phyloP scores from a whole-genome alignment of 495 filamentous ascomycete genomes.

The Acidomyces sp. region DNA sequence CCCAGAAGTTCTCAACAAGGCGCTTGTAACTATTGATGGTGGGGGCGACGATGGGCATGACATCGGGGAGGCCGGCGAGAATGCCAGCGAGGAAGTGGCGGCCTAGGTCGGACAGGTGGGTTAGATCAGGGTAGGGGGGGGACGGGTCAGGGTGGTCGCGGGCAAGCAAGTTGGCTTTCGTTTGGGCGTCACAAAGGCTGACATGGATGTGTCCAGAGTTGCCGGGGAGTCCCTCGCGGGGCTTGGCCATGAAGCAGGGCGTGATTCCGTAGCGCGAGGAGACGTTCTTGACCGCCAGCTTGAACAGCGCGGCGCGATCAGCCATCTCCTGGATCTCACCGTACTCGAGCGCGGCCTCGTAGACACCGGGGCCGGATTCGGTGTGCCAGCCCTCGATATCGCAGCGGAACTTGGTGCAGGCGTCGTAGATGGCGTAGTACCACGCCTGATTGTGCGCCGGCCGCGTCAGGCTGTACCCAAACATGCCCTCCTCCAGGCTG shows the following conservation, averaged over 20 bases:
- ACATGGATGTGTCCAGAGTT: conserved; percentile 95
- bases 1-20: conserved; percentile 98
- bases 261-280: conserved; percentile 80
- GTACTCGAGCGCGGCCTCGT: conserved; percentile 85
- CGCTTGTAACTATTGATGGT: conserved; percentile 97
- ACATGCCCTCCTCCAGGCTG: conserved; percentile 87
- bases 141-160: conserved; percentile 56
- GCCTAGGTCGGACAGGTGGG: conserved; percentile 70
- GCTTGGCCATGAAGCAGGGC: conserved; percentile 99
- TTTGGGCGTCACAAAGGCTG: conserved; percentile 52
- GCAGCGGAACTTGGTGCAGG: conserved; percentile 68
- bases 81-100: conserved; percentile 89
- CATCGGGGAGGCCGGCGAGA: conserved; percentile 74
- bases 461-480: conserved; percentile 88
- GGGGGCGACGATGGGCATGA: conserved; percentile 90
- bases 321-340: conserved; percentile 76
- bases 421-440: conserved; percentile 80
- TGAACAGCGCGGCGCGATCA: conserved; percentile 82
- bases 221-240: conserved; percentile 73
- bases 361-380: conserved; percentile 89
- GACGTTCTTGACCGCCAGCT: conserved; percentile 81
- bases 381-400: conserved; percentile 95
- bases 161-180: conserved; percentile 66
- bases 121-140: conserved; percentile 59
- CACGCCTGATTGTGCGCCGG: conserved; percentile 89